Evolutionary conservation across 2,329 filamentous ascomycete species (phyloP).

Genomic region (Pseudocercospora crystallina): DNA sequence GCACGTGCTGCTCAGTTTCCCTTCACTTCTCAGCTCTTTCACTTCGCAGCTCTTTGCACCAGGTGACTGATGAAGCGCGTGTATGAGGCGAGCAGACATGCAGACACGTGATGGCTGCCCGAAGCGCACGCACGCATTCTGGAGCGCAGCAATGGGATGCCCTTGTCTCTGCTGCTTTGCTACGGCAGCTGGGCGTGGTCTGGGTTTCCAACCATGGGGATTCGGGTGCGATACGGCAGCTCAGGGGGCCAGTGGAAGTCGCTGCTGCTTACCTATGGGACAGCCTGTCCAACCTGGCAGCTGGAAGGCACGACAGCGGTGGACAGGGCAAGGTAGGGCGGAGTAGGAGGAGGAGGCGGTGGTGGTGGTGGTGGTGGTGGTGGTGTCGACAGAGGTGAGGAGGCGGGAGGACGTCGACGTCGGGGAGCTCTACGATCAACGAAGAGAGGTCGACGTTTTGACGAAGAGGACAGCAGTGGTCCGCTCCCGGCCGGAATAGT

Average conservation of each 20-base stretch:
- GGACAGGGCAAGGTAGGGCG: slow-evolving; percentile 9
- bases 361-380: slow-evolving; percentile 3
- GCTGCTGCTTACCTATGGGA: slow-evolving; percentile 8
- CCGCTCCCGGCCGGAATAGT: too few relatives aligned
- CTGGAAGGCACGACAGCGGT: slow-evolving; percentile 19
- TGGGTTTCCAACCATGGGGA: background rate
- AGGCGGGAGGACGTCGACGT: slow-evolving; percentile 21
- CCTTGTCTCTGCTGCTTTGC: too few relatives aligned
- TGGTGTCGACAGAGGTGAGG: too few relatives aligned
- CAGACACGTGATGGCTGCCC: too few relatives aligned
- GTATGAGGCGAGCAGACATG: too few relatives aligned
- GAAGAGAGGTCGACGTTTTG: slow-evolving; percentile 39
- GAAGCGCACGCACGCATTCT: too few relatives aligned
- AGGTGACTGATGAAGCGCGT: too few relatives aligned
- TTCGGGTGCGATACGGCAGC: background rate
- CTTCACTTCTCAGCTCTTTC: too few relatives aligned
- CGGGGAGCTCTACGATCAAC: slow-evolving; percentile 42
- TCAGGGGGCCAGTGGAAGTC: background rate
- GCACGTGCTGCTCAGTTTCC: too few relatives aligned
- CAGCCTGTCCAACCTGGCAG: slow-evolving; percentile 4
- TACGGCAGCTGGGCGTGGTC: too few relatives aligned
- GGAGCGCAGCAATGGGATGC: too few relatives aligned
- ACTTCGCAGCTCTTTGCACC: too few relatives aligned
- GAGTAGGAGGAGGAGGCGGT: slow-evolving; percentile 10
- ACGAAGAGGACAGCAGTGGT: slow-evolving; percentile 4